phyloP scores from a whole-genome alignment of 495 filamentous ascomycete species.

The Lineolata rhizophorae region DNA sequence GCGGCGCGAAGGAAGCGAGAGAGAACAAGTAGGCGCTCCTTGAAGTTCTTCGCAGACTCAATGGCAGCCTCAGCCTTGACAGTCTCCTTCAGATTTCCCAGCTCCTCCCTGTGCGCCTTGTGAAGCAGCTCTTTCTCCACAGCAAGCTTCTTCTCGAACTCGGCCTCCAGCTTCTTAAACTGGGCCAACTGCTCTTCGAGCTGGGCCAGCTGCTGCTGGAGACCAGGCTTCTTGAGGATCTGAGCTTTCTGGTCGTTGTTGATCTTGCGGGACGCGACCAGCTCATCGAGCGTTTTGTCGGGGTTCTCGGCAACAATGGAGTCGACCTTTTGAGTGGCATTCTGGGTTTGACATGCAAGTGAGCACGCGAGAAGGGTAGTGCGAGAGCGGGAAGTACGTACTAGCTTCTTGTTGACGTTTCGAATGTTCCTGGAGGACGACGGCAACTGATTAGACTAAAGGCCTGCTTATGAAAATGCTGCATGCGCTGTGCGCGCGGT shows the following conservation, averaged over 20 bases:
- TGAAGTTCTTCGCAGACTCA: constrained; percentile 30
- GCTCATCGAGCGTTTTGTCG: constrained; percentile 57
- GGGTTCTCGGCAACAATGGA: constrained; percentile 55
- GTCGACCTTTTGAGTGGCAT: constrained; percentile 58
- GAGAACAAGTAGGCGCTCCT: constrained; percentile 22
- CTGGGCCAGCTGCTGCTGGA: constrained; percentile 51
- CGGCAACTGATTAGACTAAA: no score
- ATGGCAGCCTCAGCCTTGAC: constrained; percentile 30
- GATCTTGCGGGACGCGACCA: constrained; percentile 63
- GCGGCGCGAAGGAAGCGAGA: constrained; percentile 26
- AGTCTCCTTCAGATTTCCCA: constrained; percentile 39
- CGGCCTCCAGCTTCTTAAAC: constrained; percentile 62
- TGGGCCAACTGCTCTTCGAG: constrained; percentile 65
- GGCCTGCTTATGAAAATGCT: no score
- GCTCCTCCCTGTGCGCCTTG: constrained; percentile 44
- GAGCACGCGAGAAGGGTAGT: constrained; percentile 1
- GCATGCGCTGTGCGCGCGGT: neutral
- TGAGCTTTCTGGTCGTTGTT: constrained; percentile 84
- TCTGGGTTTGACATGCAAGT: constrained; percentile 24
- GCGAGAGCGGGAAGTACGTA: constrained; percentile 22
- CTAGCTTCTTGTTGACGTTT: constrained; percentile 71
- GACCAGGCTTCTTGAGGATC: constrained; percentile 67
- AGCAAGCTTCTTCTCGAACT: constrained; percentile 44
- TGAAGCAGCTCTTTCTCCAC: constrained; percentile 53
- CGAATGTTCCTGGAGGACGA: constrained; percentile 51